A percentile compares a stretch with the other conserved stretches of the same genome.
These are phyloP conservation scores for Bocquillonia castaneifolia DNA, from an alignment of 441 rosid species.

Conservation along the genomic window DNA sequence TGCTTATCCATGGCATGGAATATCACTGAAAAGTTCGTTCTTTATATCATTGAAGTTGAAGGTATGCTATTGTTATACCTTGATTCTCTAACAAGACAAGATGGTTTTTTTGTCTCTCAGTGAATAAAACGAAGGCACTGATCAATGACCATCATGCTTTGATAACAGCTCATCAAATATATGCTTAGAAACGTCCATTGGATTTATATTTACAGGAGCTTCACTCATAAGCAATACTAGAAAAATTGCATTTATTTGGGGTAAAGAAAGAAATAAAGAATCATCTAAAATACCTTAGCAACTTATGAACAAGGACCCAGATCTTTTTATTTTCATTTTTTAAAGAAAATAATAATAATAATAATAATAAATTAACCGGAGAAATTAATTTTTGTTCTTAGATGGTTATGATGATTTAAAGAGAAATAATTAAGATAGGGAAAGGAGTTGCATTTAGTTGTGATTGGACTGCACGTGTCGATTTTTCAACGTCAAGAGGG, in stretches of 20 bases:
- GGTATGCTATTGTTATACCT: not conserved
- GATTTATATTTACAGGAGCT: not conserved
- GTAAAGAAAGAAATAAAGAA: not conserved
- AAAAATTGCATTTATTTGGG: not conserved
- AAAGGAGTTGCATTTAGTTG: not conserved
- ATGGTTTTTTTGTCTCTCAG: not conserved
- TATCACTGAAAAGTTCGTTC: conserved; percentile 9
- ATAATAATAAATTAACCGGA: too few species aligned
- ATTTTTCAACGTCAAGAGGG: not conserved
- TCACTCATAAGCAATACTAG: not conserved
- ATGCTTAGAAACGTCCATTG: not conserved
- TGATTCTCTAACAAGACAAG: conserved; percentile 26
- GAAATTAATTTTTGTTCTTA: too few species aligned
- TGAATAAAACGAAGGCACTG: conserved; percentile 4
- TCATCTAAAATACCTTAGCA: not conserved
- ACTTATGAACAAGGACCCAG: conserved; percentile 9
- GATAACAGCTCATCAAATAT: not conserved
- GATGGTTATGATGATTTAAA: too few species aligned
- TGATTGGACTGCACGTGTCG: conserved; percentile 11
- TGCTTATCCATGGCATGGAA: conserved; percentile 6
- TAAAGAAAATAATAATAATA: too few species aligned
- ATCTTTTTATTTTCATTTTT: not conserved
- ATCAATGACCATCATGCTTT: not conserved
- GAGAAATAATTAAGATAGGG: not conserved
- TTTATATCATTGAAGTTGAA: conserved; percentile 1